Evolutionary conservation across 2,329 filamentous ascomycete species (phyloP), one percentile per base, ranked within the genome.

Genomic region (Fusarium torreyae): DNA sequence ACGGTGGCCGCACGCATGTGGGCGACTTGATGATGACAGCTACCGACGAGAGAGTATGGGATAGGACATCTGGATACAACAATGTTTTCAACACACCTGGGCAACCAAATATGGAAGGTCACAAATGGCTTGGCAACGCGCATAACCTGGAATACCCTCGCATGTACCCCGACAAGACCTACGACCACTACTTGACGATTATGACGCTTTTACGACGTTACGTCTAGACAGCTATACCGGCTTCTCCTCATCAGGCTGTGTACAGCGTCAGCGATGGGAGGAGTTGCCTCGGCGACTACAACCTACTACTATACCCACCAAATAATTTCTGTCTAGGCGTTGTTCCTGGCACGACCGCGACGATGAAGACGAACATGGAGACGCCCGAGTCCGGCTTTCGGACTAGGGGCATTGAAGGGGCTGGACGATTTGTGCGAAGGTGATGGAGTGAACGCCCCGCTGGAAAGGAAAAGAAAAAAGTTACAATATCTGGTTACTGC

Each of bases 181-280:
- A 77, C 71, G 76, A 79, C 75, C 74, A 78, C 72, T 77, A 77
- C 77, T 79, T 82, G 80, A 82, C 79, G 80, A 82, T 81, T 78
- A 81, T 78, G 80, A 81, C 78, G 79, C 78, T 81, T 81, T 82
- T 77, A 82, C 78, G 81, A 82, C 78, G 77, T 81, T 77, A 82
- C 78, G 80, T 82, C 80, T 82, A 82, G 81, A 82, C 80, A 81
- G 78, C 78, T 77, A 78, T 75, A 76, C 75, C 75, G 72, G 75
- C 78, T 74, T 73, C 66, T 75, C 68, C 70, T 74, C 68, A 68
- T 69, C 67, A 74, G 71, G 69, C 74, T 75, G 75, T 75, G 68
- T 71, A 71, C 70, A 68, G 63, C 69, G 70, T 68, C 74, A 71
- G 75, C 76, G 60, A 73, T 72, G 73, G 71, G 66, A 67, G 70